Evolutionary conservation across 2,329 filamentous ascomycete species (phyloP).

Genomic region (Colletotrichum sp.): DNA sequence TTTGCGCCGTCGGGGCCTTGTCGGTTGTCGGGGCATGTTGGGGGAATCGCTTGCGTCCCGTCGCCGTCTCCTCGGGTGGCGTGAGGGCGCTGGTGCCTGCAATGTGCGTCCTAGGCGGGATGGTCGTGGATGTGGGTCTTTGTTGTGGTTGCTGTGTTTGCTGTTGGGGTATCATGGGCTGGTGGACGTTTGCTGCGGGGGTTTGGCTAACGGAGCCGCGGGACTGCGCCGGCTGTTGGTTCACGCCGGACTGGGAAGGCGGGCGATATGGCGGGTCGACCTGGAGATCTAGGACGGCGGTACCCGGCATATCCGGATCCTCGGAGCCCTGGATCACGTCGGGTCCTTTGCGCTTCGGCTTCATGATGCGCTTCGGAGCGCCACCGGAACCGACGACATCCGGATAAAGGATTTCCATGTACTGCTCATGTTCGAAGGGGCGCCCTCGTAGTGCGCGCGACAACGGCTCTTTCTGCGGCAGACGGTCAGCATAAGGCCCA

Average conservation of each 20-base stretch:
- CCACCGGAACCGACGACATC: conserved; percentile 66
- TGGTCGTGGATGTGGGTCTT: conserved; percentile 36
- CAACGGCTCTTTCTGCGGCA: conserved; percentile 58
- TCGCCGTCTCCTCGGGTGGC: conserved; percentile 57
- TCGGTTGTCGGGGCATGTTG: conserved; percentile 20
- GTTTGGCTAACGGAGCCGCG: conserved; percentile 34
- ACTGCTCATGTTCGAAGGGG: conserved; percentile 65
- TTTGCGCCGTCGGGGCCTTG: conserved; percentile 17
- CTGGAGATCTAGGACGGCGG: conserved; percentile 50
- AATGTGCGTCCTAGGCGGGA: conserved; percentile 44
- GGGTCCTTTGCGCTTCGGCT: conserved; percentile 53
- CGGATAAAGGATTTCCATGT: conserved; percentile 64
- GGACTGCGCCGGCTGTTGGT: conserved; percentile 25
- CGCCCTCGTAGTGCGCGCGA: conserved; percentile 62
- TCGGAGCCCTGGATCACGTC: conserved; percentile 49
- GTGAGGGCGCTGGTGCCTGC: conserved; percentile 53
- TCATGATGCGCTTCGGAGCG: conserved; percentile 64
- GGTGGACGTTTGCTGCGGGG: conserved; percentile 25
- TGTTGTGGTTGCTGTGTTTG: conserved; percentile 25
- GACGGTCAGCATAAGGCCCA: conserved; percentile 21
- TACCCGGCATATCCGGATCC: conserved; percentile 54
- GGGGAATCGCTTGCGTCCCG: conserved; percentile 47
- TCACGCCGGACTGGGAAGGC: conserved; percentile 21
- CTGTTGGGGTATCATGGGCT: conserved; percentile 27
- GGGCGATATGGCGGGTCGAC: conserved; percentile 34